Percentiles rank a stretch among this genome's conserved stretches.
These are phyloP conservation scores for Leccinum sublutescens DNA, from an alignment of 768 basidiomycete species.

Conservation along the genomic window DNA sequence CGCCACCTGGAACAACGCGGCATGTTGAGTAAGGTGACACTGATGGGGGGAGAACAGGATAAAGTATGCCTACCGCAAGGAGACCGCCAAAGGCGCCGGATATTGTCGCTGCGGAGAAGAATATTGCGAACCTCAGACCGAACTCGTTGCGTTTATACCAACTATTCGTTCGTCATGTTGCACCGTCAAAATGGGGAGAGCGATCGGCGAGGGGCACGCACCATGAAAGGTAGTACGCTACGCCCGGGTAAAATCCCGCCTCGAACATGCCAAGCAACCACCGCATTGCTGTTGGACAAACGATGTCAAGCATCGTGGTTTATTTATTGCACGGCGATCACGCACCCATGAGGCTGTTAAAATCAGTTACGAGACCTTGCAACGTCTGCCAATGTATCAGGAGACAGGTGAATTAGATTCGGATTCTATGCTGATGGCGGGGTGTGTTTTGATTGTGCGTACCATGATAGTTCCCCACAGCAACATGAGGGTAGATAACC, in stretches of 20 bases:
- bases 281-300: conserved; percentile 49
- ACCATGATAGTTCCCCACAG: conserved; percentile 79
- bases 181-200: conserved; percentile 37
- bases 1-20: conserved; percentile 37
- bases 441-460: neutral
- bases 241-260: conserved; percentile 43
- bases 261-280: conserved; percentile 76
- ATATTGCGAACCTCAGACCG: conserved; percentile 60
- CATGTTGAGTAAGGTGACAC: neutral
- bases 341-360: conserved; percentile 64
- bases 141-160: conserved; percentile 76
- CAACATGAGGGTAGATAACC: conserved; percentile 73
- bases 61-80: conserved; percentile 49
- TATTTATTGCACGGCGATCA: neutral
- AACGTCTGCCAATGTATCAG: conserved; percentile 47
- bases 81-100: conserved; percentile 82
- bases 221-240: conserved; percentile 75
- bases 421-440: neutral
- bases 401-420: conserved; percentile 1
- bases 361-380: conserved; percentile 70
- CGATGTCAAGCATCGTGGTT: neutral
- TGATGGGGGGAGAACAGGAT: neutral
- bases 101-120: conserved; percentile 77
- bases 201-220: conserved; percentile 29
- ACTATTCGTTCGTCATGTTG: conserved; percentile 21